Percentiles rank a stretch among this genome's conserved stretches.
These are phyloP conservation scores for Pleurotus platypus DNA, from an alignment of 768 basidiomycete genomes.

Conservation along the genomic window DNA sequence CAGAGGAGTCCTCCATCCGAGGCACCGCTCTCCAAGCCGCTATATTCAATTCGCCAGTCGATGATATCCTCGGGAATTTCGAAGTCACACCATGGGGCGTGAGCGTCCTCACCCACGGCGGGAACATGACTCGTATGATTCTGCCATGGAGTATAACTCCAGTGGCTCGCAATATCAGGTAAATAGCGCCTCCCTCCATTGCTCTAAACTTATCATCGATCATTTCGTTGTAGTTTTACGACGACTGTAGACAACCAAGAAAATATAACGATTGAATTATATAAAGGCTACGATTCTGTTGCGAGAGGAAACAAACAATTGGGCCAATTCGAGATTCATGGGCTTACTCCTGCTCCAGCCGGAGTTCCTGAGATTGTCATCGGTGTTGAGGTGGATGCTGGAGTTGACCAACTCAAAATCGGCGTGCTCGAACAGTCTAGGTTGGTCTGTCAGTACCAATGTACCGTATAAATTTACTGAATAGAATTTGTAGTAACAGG, in stretches of 20 bases:
- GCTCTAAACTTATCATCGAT: background rate
- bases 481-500: background rate
- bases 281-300: constrained; percentile 83
- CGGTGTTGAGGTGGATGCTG: constrained; percentile 86
- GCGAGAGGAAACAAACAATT: constrained; percentile 91
- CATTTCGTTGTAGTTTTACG: constrained; percentile 51
- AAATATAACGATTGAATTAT: constrained; percentile 86
- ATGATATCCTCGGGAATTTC: constrained; percentile 48
- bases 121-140: constrained; percentile 54
- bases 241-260: constrained; percentile 89
- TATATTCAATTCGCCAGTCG: constrained; percentile 55
- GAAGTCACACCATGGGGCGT: constrained; percentile 54
- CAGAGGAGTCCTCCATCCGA: constrained; percentile 72
- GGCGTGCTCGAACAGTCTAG: background rate
- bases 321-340: constrained; percentile 88
- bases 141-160: constrained; percentile 48
- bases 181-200: constrained; percentile 6
- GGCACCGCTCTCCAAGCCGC: constrained; percentile 71
- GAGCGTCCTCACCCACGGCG: constrained; percentile 66
- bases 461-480: background rate
- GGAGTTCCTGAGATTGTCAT: constrained; percentile 92
- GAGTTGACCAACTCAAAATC: constrained; percentile 30
- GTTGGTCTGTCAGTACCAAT: background rate
- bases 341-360: constrained; percentile 83
- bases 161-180: constrained; percentile 46